These are phyloP conservation scores for Arthrobotrys iridis DNA, from an alignment of 2,329 filamentous ascomycete species.

Conservation along the genomic window DNA sequence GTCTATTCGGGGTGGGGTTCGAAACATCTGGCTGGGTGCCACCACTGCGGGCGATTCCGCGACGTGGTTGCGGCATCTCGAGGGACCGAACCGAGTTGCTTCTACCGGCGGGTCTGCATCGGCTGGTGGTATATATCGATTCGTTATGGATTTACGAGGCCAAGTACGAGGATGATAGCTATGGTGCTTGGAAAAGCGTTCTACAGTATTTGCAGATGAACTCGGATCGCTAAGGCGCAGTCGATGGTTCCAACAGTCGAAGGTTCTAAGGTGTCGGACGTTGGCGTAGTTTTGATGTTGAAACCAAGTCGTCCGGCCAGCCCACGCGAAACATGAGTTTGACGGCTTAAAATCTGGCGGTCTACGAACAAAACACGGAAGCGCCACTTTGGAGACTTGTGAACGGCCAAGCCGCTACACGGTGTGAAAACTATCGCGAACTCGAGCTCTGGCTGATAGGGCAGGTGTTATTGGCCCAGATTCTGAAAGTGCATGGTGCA, in stretches of 20 bases:
- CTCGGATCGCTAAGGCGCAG: not conserved
- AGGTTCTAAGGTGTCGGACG: not conserved
- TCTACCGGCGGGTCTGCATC: constrained; percentile 7
- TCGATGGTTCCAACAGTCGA: too few species aligned
- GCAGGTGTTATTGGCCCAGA: not conserved
- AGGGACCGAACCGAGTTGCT: not conserved
- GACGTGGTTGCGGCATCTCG: constrained; percentile 37
- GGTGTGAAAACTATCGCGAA: not conserved
- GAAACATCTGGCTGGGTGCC: not conserved
- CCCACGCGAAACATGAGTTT: not conserved
- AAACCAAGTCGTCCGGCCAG: not conserved
- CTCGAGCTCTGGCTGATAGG: too few species aligned
- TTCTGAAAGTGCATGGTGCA: not conserved
- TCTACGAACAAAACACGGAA: not conserved
- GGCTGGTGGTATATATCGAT: not conserved
- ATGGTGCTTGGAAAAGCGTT: not conserved
- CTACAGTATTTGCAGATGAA: not conserved
- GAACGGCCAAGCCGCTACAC: not conserved
- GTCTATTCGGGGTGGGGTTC: constrained; percentile 3
- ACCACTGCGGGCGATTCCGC: constrained; percentile 12
- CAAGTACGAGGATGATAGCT: too few species aligned
- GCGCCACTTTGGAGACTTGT: not conserved
- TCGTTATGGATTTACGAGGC: not conserved
- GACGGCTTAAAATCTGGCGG: constrained; percentile 12
- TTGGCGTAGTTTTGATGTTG: not conserved